phyloP scores from a whole-genome alignment of 2,329 filamentous ascomycete genomes.

The Cercospora nicotianae region DNA sequence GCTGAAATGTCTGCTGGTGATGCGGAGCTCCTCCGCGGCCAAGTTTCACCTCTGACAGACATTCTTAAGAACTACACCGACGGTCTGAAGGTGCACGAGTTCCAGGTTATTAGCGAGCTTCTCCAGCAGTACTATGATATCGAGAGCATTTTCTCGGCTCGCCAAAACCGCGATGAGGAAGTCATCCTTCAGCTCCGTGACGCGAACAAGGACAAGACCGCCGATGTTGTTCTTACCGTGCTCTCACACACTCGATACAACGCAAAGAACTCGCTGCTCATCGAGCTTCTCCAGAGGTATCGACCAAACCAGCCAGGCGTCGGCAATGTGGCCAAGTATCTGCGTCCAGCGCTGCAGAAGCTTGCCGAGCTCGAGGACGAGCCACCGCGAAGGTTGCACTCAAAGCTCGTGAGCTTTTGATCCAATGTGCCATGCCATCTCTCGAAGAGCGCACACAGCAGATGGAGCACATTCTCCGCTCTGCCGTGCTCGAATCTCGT shows the following conservation, averaged over 20 bases:
- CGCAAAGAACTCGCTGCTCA: conserved; percentile 88
- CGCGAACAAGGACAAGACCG: conserved; percentile 89
- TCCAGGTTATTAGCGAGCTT: conserved; percentile 75
- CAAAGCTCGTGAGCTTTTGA: conserved; percentile 95
- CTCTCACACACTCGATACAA: conserved; percentile 90
- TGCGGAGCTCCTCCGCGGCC: conserved; percentile 68
- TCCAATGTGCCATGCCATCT: conserved; percentile 93
- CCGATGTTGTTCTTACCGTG: conserved; percentile 81
- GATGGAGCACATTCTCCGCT: conserved; percentile 98
- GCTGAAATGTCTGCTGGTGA: conserved; percentile 76
- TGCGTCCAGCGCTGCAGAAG: conserved; percentile 77
- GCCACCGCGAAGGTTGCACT: conserved; percentile 91
- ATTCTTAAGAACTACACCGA: conserved; percentile 81
- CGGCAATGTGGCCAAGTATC: conserved; percentile 83
- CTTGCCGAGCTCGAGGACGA: conserved; percentile 84
- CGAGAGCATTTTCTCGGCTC: conserved; percentile 83
- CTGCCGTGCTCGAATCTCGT: conserved; percentile 91
- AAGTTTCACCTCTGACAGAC: conserved; percentile 72
- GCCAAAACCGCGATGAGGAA: conserved; percentile 84
- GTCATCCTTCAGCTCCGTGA: conserved; percentile 92
- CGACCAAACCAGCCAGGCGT: conserved; percentile 89
- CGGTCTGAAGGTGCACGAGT: conserved; percentile 87
- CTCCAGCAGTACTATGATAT: conserved; percentile 78
- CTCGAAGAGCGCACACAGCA: conserved; percentile 91
- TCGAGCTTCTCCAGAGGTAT: conserved; percentile 92